phyloP scores from a whole-genome alignment of 176 grass and related monocot genomes.

The Thalia dealbata region DNA sequence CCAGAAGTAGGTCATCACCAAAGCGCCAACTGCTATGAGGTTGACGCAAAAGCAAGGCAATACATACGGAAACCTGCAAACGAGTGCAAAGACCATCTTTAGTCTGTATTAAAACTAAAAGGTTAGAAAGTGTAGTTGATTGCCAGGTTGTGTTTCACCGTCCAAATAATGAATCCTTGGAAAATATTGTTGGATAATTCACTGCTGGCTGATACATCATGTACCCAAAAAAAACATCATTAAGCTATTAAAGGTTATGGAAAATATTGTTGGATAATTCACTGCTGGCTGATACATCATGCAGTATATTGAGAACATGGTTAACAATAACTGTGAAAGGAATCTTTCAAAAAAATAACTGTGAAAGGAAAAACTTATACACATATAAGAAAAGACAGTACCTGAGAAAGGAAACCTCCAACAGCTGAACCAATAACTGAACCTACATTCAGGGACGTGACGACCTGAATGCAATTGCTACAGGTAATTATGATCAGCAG shows the following conservation, averaged over 20 bases:
- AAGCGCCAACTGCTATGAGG: slow-evolving; percentile 26
- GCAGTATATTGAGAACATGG: no score
- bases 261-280: slow-evolving; percentile 53
- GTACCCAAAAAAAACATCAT: neutral
- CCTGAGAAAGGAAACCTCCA: slow-evolving; percentile 68
- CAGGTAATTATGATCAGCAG: neutral
- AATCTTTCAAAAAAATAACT: no score
- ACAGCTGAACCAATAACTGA: slow-evolving; percentile 58
- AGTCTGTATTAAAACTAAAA: slow-evolving; percentile 1
- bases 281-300: slow-evolving; percentile 34
- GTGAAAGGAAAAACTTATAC: no score
- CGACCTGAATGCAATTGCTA: slow-evolving; percentile 33
- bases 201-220: slow-evolving; percentile 43
- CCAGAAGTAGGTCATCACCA: slow-evolving; percentile 42
- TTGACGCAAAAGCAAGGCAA: slow-evolving; percentile 50
- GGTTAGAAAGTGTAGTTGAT: slow-evolving; percentile 3
- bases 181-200: slow-evolving; percentile 53
- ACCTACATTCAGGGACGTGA: slow-evolving; percentile 43
- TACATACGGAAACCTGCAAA: slow-evolving; percentile 63
- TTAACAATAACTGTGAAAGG: no score
- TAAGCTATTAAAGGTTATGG: no score
- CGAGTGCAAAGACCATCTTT: slow-evolving; percentile 20
- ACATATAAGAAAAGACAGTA: neutral
- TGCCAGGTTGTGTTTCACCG: slow-evolving; percentile 23
- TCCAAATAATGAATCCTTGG: slow-evolving; percentile 50